These are phyloP conservation scores for Waitea zeae DNA, from an alignment of 1,284 basidiomycete genomes.

Conservation along the genomic window DNA sequence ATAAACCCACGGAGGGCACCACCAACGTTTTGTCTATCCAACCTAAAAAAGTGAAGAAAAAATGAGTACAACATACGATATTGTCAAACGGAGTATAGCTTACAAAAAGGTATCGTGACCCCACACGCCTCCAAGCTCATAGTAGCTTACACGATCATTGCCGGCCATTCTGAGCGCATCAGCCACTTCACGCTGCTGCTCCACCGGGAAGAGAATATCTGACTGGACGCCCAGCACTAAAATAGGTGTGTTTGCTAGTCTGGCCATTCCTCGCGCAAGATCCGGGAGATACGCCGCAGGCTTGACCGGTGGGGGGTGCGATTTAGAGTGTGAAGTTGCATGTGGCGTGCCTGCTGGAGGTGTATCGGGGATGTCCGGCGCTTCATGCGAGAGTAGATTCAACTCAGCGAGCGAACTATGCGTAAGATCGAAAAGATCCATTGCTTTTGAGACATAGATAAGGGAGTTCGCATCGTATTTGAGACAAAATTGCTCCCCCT, in stretches of 20 bases:
- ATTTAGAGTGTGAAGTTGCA: slow-evolving; percentile 37
- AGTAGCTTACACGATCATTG: slow-evolving; percentile 81
- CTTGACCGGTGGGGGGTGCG: slow-evolving; percentile 49
- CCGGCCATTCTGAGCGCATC: slow-evolving; percentile 86
- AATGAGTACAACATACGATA: not conserved
- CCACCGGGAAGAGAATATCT: slow-evolving; percentile 93
- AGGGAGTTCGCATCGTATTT: slow-evolving; percentile 99
- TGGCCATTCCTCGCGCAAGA: slow-evolving; percentile 69
- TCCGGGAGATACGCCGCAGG: slow-evolving; percentile 64
- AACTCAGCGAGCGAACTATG: slow-evolving; percentile 60
- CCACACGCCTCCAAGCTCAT: slow-evolving; percentile 96
- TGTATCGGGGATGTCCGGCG: no score
- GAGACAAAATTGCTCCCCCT: slow-evolving; percentile 91
- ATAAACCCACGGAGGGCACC: slow-evolving; percentile 69
- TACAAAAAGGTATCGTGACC: slow-evolving; percentile 96
- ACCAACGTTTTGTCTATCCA: slow-evolving; percentile 66
- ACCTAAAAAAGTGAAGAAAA: slow-evolving; percentile 15
- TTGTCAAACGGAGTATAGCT: slow-evolving; percentile 10
- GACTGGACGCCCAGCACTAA: slow-evolving; percentile 92
- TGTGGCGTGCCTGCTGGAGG: slow-evolving; percentile 13
- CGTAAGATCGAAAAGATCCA: slow-evolving; percentile 98
- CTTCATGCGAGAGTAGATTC: slow-evolving; percentile 21
- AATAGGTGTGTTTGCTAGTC: slow-evolving; percentile 64
- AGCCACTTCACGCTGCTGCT: slow-evolving; percentile 91
- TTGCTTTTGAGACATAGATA: slow-evolving; percentile 97